Conservation (phyloP, 768 basidiomycete genomes). For the Amanita muscaria region DNA sequence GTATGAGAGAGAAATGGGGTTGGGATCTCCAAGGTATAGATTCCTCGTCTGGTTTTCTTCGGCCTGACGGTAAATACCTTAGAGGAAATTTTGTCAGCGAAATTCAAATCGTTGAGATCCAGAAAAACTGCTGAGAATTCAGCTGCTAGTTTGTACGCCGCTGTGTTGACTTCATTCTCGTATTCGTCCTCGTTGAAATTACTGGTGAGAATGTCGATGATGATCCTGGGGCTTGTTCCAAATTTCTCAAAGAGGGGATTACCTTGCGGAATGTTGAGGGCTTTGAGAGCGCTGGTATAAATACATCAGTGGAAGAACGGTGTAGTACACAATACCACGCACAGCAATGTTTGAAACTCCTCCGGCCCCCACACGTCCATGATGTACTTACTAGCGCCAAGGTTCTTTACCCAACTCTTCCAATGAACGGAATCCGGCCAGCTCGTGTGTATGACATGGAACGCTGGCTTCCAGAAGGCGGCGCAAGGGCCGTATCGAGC, state of each 20-base stretch:
- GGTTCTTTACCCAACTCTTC: conserved; percentile 9
- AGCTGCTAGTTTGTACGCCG: conserved; percentile 1
- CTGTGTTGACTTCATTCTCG: conserved; percentile 5
- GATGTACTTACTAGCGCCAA: conserved; percentile 8
- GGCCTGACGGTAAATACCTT: conserved; percentile 9
- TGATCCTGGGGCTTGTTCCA: conserved; percentile 8
- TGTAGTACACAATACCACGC: conserved; percentile 4
- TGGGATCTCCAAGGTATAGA: conserved; percentile 6
- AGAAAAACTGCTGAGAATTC: conserved; percentile 3
- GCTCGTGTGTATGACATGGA: conserved; percentile 7
- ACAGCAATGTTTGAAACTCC: conserved; percentile 8
- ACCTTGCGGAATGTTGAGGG: conserved; percentile 4
- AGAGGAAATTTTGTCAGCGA: conserved; percentile 7
- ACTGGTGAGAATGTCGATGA: conserved; percentile 8
- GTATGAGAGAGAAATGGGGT: conserved; percentile 8
- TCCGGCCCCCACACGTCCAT: conserved; percentile 9
- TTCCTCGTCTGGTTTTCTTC: not conserved
- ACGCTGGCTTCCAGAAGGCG: not conserved
- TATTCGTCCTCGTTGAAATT: conserved; percentile 3
- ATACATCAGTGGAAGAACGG: conserved; percentile 9
- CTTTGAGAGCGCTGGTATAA: conserved; percentile 7
- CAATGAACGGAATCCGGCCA: conserved; percentile 5
- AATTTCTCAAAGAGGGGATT: conserved; percentile 10
- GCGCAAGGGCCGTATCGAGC: not conserved
- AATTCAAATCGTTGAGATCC: conserved; percentile 7